A percentile compares a stretch with the other conserved stretches of the same genome.
phyloP scores from a whole-genome alignment of 768 basidiomycete genomes.

The Termitomyces sp. region DNA sequence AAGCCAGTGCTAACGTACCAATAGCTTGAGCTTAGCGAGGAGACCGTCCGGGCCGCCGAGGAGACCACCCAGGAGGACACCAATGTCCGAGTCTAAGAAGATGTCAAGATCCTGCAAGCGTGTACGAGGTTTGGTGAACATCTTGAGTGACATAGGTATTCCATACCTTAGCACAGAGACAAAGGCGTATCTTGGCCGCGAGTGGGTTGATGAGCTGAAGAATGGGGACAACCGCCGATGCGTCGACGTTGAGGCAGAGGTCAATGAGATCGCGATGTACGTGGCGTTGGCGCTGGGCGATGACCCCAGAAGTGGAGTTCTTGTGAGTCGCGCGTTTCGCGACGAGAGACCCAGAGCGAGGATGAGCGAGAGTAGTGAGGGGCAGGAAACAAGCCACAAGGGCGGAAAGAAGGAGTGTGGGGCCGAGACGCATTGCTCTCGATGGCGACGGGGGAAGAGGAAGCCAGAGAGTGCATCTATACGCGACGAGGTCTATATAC shows the following conservation, averaged over 20 bases:
- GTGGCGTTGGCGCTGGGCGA: constrained; percentile 17
- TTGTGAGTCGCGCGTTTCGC: constrained; percentile 9
- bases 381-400: constrained; percentile 16
- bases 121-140: not conserved
- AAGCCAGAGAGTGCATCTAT: constrained; percentile 2
- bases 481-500: constrained; percentile 16
- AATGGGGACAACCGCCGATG: constrained; percentile 10
- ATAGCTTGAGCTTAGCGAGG: constrained; percentile 12
- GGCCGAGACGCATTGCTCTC: constrained; percentile 17
- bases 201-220: constrained; percentile 17
- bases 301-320: constrained; percentile 6
- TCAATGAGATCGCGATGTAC: constrained; percentile 18
- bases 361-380: constrained; percentile 4
- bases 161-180: constrained; percentile 18
- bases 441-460: constrained; percentile 8
- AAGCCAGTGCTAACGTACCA: constrained; percentile 8
- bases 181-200: constrained; percentile 14
- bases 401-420: constrained; percentile 18
- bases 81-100: constrained; percentile 18
- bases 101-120: constrained; percentile 15
- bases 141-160: not conserved
- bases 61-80: constrained; percentile 12
- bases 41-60: constrained; percentile 19
- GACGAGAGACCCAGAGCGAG: constrained; percentile 10
- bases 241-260: constrained; percentile 17